phyloP scores from a whole-genome alignment of 2,329 filamentous ascomycete species.

The Albifimbria verrucaria region DNA sequence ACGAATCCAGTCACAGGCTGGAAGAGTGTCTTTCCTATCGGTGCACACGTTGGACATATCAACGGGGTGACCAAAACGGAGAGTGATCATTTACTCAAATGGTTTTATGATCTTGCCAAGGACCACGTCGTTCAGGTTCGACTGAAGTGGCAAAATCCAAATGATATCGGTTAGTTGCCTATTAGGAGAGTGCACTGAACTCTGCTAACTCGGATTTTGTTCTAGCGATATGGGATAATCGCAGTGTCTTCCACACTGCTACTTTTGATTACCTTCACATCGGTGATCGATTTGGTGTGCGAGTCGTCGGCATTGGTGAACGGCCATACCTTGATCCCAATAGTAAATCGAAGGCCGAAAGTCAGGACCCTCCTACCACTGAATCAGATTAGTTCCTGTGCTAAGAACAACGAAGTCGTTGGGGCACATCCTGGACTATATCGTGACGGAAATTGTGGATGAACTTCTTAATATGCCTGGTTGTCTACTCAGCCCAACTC shows the following conservation, averaged over 20 bases:
- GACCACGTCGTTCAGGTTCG: slow-evolving; percentile 56
- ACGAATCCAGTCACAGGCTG: slow-evolving; percentile 58
- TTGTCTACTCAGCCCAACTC: too few relatives aligned
- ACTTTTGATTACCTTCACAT: slow-evolving; percentile 48
- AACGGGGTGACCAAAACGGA: slow-evolving; percentile 47
- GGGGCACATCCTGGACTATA: too few relatives aligned
- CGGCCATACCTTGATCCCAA: slow-evolving; percentile 49
- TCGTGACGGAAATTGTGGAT: too few relatives aligned
- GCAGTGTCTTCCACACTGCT: slow-evolving; percentile 52
- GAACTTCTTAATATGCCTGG: too few relatives aligned
- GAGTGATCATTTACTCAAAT: slow-evolving; percentile 44
- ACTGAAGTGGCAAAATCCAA: slow-evolving; percentile 37
- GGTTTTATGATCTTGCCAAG: slow-evolving; percentile 48
- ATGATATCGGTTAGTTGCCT: slow-evolving; percentile 34
- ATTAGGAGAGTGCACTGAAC: background rate
- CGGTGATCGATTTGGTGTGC: slow-evolving; percentile 45
- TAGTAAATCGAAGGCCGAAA: slow-evolving; percentile 21
- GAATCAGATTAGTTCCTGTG: too few relatives aligned
- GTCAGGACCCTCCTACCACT: too few relatives aligned
- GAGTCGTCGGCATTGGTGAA: slow-evolving; percentile 52
- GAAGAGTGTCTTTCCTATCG: slow-evolving; percentile 52
- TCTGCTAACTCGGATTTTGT: background rate
- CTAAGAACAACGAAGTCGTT: too few relatives aligned
- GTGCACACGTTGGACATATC: slow-evolving; percentile 47
- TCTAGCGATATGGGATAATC: slow-evolving; percentile 56